Evolutionary conservation across 2,329 filamentous ascomycete species (phyloP), one percentile per base, ranked within the genome.

Genomic region (Raffaelea ambrosiae): DNA sequence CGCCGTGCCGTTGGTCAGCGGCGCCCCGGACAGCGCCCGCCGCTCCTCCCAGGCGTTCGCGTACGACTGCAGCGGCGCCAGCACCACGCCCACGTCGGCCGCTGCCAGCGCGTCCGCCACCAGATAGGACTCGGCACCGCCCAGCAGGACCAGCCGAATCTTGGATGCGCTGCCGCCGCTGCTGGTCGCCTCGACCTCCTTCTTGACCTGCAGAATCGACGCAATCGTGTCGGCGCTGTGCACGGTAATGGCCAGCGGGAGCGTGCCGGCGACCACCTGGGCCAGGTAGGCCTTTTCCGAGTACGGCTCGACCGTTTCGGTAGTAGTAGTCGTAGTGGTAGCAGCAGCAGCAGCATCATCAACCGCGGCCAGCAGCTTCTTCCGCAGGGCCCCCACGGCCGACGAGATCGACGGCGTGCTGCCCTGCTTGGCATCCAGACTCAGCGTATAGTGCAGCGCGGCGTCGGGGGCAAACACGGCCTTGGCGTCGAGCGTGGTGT

Each of bases 211-310:
- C n/a, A 86, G 66, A 1, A 79, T 60, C 0, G 77, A 64, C 3
- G 78, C 74, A 51, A 84, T 84, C 19, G 71, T 70, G 55, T 85
- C 81, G 7, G 81, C 81, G 51, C 74, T 81, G 57, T 84, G 76
- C 11, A 74, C 74, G 0, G 72, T 78, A 11, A 85, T 58, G 4
- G 74, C 77, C 1, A 86, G 68, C 0, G 79, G 70, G 2, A 75
- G 57, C 3, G 72, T 62, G 20, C 77, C 80, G 2, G 65, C 58
- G 3, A 83, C 64, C 0, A 83, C 80, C 54, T 69, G 68, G 51
- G 65, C 69, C 19, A 81, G 67, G 55, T 71, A 81, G 3, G 68
- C 64, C 1, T 62, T 61, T 56, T 79, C 75, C 0, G 70, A 70
- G 55, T 67, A 77, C 0, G 61, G 53, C 18, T 75, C 67, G 7